Conservation (phyloP, 768 basidiomycete genomes). For the Dendrothele bispora region DNA sequence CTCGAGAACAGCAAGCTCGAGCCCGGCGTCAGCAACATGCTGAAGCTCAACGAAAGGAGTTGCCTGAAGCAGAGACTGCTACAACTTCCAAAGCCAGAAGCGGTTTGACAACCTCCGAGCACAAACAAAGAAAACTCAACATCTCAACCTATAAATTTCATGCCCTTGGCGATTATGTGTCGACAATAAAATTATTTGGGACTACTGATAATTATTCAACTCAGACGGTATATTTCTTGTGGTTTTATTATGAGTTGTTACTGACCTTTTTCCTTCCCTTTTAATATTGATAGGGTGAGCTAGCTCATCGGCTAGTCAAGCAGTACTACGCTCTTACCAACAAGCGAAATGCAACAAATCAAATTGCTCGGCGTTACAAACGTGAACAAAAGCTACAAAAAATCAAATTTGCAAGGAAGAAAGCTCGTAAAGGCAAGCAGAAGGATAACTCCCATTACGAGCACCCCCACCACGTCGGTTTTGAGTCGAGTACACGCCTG, state of each 20-base stretch:
- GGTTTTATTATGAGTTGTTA: background rate
- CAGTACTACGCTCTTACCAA: conserved; percentile 27
- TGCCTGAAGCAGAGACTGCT: background rate
- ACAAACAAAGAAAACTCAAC: conserved; percentile 19
- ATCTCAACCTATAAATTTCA: conserved; percentile 32
- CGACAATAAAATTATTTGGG: conserved; percentile 23
- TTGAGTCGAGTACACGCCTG: background rate
- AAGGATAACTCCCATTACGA: background rate
- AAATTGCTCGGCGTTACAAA: conserved; percentile 22
- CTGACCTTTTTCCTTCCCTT: background rate
- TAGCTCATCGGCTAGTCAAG: conserved; percentile 34
- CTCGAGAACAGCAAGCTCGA: conserved; percentile 9
- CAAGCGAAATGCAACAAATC: conserved; percentile 17
- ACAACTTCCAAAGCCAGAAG: conserved; percentile 7
- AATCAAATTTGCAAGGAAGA: background rate
- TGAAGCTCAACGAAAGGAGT: background rate
- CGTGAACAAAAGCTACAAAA: conserved; percentile 6
- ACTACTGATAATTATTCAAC: conserved; percentile 38
- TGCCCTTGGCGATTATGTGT: conserved; percentile 31
- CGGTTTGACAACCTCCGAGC: too few relatives aligned
- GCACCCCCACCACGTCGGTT: background rate
- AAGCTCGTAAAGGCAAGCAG: background rate
- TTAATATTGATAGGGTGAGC: conserved; percentile 32
- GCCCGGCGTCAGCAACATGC: background rate
- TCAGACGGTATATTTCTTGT: conserved; percentile 24